These are phyloP conservation scores for Paragyromitra xinjiangensis DNA, from an alignment of 495 filamentous ascomycete species.

Conservation along the genomic window DNA sequence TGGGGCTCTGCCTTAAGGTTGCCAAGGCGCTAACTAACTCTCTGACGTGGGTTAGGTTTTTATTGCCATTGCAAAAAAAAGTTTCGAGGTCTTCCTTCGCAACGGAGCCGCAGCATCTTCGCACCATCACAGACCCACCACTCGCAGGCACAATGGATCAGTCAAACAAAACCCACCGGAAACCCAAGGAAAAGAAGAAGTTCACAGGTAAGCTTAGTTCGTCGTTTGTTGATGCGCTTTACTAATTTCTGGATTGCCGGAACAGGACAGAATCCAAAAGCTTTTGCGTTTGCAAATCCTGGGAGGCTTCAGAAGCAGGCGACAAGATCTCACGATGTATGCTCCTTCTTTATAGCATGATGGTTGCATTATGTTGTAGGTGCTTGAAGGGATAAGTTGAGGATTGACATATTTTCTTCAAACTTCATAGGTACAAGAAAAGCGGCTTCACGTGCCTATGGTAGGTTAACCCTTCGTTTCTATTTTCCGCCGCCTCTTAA, in stretches of 20 bases:
- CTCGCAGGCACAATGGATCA: constrained; percentile 72
- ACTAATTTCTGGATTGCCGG: constrained; percentile 42
- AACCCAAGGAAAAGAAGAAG: constrained; percentile 91
- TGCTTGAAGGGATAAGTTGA: not conserved
- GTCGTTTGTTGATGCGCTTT: constrained; percentile 35
- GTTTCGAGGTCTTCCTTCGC: constrained; percentile 25
- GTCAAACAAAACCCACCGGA: constrained; percentile 83
- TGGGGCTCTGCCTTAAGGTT: not conserved
- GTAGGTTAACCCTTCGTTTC: constrained; percentile 21
- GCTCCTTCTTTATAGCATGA: constrained; percentile 35
- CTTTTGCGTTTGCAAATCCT: constrained; percentile 85
- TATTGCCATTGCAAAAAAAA: constrained; percentile 22
- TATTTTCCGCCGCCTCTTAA: not conserved
- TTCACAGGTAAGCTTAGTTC: constrained; percentile 64
- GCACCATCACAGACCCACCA: constrained; percentile 33
- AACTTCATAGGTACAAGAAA: constrained; percentile 80
- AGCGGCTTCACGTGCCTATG: constrained; percentile 91
- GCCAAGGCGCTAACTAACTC: constrained; percentile 19
- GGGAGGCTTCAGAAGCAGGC: constrained; percentile 84
- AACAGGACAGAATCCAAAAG: constrained; percentile 84
- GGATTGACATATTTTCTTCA: constrained; percentile 28
- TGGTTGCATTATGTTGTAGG: not conserved
- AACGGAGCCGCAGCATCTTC: constrained; percentile 35
- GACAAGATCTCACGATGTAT: constrained; percentile 89
- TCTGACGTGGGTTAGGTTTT: constrained; percentile 36